Evolutionary conservation across 768 basidiomycete genomes (phyloP), one percentile per base, ranked within the genome.

Genomic region (Grammothele lineata): DNA sequence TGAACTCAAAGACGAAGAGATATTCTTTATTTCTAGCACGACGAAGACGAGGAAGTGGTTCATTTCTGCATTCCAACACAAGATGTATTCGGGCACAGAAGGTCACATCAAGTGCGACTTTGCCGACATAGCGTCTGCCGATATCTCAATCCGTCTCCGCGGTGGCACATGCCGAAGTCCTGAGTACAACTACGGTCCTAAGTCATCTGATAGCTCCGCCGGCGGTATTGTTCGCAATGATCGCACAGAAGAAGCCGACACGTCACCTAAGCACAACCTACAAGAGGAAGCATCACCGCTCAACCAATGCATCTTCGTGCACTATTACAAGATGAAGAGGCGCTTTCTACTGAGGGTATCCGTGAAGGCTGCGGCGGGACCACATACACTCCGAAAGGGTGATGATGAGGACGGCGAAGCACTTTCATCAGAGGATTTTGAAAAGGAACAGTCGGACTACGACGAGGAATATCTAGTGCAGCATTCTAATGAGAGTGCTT

Each of bases 261-360:
- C n/a, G n/a, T n/a, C n/a, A n/a, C n/a, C n/a, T n/a, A n/a, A n/a
- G n/a, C n/a, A n/a, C n/a, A n/a, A n/a, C 35, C 17, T 8, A 7
- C 17, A 7, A 14, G 35, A 7, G 8, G 17, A 6, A n/a, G n/a
- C 7, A 7, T n/a, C 35, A n/a, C 8, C 7, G 7, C 25, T 9
- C 2, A n/a, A 37, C 14, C 50, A 47, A 27, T 46, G 44, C 21
- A 25, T 47, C 2, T 51, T 51, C 36, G 4, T 51, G 33, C 44
- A 46, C 17, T 51, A 51, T 26, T 43, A 46, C 36, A 46, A 51
- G 40, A 32, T 51, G 35, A 38, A 43, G 40, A 15, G 38, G 26
- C n/a, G 50, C 17, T 18, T 32, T 22, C 11, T 15, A 24, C 26
- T 21, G 23, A 4, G 2, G 15, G 3, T 23, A 7, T 17, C 17